Evolutionary conservation across 768 basidiomycete species (phyloP), one percentile per base, ranked within the genome.

Genomic region (Holtermanniella nyarrowii): DNA sequence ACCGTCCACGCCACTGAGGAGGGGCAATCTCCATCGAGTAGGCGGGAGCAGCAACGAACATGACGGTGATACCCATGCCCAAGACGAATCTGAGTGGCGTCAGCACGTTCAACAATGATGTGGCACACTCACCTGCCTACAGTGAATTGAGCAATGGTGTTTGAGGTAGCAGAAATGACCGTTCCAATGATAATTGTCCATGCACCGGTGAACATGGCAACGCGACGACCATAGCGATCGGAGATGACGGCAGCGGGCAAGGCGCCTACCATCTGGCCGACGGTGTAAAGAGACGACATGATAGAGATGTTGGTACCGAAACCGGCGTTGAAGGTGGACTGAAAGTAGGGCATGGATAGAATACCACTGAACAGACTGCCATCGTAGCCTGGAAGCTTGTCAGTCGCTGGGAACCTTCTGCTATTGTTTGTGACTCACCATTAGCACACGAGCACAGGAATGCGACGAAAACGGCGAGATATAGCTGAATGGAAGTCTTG

Each of bases 1-100:
- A 49, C 42, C 52, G 31, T 41, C 56, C 56, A 47, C 56, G 51
- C 56, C 56, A 57, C 24, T 57, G 56, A 22, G 56, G 56, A 42
- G 81, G 81, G 12, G 78, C 77, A 65, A 81, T 78, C 64, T 82
- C 81, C 18, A 77, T 76, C 7, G 77, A 76, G 62, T 80, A 81
- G 2, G 72, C 64, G 5, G 68, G 65, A 22, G 67, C 67, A 22
- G 60, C 66, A 25, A 60, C 55, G 11, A 69, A 68, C 60, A 73
- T 62, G 56, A 72, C 66, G 48, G 61, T 56, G 14, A 80, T 78
- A 52, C 79, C 78, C 56, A 79, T 77, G 24, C 80, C 79, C 31
- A 81, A 72, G 40, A 79, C 69, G 57, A 70, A 70, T 31, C 64
- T 59, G n/a, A n/a, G n/a, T n/a, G n/a, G n/a, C n/a, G n/a, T n/a